Base-by-base conservation (phyloP, 2,329 filamentous ascomycete genomes). In the Coleophoma eucalyptorum region DNA sequence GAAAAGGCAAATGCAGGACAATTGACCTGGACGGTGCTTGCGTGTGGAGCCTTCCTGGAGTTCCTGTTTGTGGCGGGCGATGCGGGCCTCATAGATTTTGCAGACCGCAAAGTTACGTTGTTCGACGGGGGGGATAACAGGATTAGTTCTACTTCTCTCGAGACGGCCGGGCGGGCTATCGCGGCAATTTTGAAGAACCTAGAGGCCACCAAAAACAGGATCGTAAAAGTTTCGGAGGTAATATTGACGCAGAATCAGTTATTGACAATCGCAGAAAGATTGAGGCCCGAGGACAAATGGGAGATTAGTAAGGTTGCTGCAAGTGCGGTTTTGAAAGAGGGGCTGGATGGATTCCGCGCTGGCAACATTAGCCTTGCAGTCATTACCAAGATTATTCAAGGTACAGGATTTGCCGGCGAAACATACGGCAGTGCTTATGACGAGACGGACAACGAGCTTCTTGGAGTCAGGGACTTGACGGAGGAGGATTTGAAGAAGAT, bases 11-110 rank as follows among this genome's bases (percentile, higher is more conserved):
- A 71, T 15, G 64, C 68, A 61, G 63, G 67, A 50, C 50, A 64
- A 40, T 58, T 84, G 68, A 68, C 73, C 21, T 86, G 82, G 71
- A 83, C 77, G 0, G 67, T 71, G 13, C 63, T 86, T 4, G 69
- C 75, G 20, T 78, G 69, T 49, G 78, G 77, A 0, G 66, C 70
- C 1, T 84, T 86, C 65, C 74, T 85, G 53, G 82, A 86, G 60
- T 84, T 76, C 78, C 69, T 69, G 3, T 47, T 73, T 16, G 37
- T 35, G 10, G 10, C 15, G 33, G 15, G 58, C 55, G 60, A 13
- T 3, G 65, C 65, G 12, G 73, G 80, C 53, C 48, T 78, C 5
- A 45, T 79, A 2, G 69, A 79, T 53, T 55, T 72, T 2, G 67
- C 68, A n/a, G 62, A 68, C 3, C 66, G 69, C 4, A 70, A 65